Evolutionary conservation across 139 green algal species (phyloP), one percentile per base, ranked within the genome.

Genomic region (Nannochloris sp.): DNA sequence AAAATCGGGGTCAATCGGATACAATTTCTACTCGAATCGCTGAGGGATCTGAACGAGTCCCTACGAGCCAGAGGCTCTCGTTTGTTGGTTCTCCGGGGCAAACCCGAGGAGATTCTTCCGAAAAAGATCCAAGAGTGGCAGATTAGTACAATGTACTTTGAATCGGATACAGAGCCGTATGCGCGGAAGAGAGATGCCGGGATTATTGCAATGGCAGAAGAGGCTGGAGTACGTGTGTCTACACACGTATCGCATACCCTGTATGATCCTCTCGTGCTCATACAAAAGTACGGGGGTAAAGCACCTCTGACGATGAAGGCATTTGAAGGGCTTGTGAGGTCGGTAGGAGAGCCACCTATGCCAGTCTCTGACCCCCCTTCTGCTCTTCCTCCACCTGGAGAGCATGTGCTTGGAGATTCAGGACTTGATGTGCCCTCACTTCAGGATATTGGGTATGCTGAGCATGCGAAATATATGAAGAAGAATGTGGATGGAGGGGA

Each of bases 121-220:
- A 48, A 65, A 3, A 46, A 82, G 5, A 80, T 76, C 43, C 43
- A 76, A 70, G 75, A 85, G 11, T 93, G 84, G 83, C 57, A 64
- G 6, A 63, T 88, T 2, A 72, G 64, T 0, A 67, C 80, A 49
- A 67, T 95, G 57, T 91, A 78, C 73, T 95, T 83, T 56, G 90
- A 96, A 76, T 62, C 73, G 0, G 90, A 96, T 62, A 91, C 85
- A n/a, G 89, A 96, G 73, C 86, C 87, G 3, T 96, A 94, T 63
- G 85, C 85, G 2, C 58, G 68, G 28, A 37, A 51, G 2, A 66
- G 87, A 5, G 87, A 95, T 62, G 69, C 55, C 1, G 48, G 61
- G 0, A 71, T 92, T 6, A 31, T 13, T 2, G 13, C 68, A 26
- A n/a, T 79, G 44, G 77, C 81, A 4, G 37, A 67, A 44, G 58